Evolutionary conservation across 306 rosid genomes (phyloP), one percentile per base, ranked within the genome.

Genomic region (Quercus mongolica): DNA sequence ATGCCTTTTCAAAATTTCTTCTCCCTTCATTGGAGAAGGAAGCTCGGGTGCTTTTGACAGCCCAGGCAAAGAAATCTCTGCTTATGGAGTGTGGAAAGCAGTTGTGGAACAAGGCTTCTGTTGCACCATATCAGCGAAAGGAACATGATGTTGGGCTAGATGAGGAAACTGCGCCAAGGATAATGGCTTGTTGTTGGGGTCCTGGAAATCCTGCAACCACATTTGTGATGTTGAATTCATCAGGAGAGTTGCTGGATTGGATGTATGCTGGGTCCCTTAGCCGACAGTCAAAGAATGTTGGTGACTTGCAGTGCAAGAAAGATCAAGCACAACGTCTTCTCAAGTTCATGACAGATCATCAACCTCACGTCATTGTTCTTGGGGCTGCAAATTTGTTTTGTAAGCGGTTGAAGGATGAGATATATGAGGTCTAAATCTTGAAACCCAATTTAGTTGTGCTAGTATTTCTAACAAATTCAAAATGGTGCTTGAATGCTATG

Each of bases 141-240:
- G 99, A 95, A 75, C 91, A 86, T 86, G 96, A 95, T 58, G 87
- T 81, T 41, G 83, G 87, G 77, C 86, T 92, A 18, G 97, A 93
- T 51, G 99, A 93, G 41, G 99, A 95, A 81, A 89, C 97, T 87
- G 93, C 93, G 79, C 98, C 98, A 18, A 84, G 96, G 91, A 98
- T 95, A 78, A 91, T 95, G 98, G 98, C 99, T 58, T 95, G 99
- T 85, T 95, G 93, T 82, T 95, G 99, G 97, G 98, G 99, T 75
- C 96, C 98, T 73, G 98, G 98, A 78, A 95, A 95, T 82, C 98
- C 99, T 26, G 92, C 86, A 54, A 95, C 99, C 74, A 95, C 98
- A 81, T 95, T 95, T 87, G 96, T 91, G n/a, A 95, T 95, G 99
- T 79, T 95, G 77, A 98, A 95, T 85, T 91, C 99, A 68, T 87